Base-by-base conservation (phyloP, 176 grass and related monocot species). In the Ananas comosus region DNA sequence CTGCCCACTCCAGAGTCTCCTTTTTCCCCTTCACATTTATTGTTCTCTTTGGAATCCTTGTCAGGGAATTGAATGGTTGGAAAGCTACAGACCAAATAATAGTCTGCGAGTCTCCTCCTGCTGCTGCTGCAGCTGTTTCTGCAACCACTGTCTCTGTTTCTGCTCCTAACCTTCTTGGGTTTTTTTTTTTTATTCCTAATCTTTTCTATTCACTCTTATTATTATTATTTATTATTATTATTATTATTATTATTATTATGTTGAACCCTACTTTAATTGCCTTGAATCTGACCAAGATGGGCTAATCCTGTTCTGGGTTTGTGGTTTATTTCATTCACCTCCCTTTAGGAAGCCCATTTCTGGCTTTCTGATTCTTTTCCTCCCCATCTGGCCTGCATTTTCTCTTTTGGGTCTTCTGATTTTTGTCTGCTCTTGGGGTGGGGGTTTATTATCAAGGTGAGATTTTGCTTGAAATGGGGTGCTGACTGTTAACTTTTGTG, bases 21-120 rank as follows among this genome's bases (percentile, higher is more conserved):
- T 42, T 42, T 42, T 42, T 69, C 81, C 71, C 51, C 25, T 67
- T 64, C 24, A 59, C 59, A 81, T 74, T 81, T 64, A 70, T 78
- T 67, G 65, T 18, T 57, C 24, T 64, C 66, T 71, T 78, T 81
- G 74, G 83, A 81, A 86, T 86, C 81, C 74, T 65, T 91, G 78
- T 76, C 78, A 79, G 78, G 33, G 50, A 65, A 83, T 81, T 70
- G 53, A 75, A 86, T 80, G 73, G 74, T 74, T 68, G 80, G 66
- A 56, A 24, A 51, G 64, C 67, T 53, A 64, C 64, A 71, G 74
- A 49, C 82, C 66, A 50, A 53, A 63, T 81, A 83, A 80, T 83
- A 72, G 77, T 83, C 80, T 14, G n/a, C 2, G 24, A 27, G 48
- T 57, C 29, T 10, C 11, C 73, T 70, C 50, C 12, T 66, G 61